Conservation (phyloP, 1,284 basidiomycete genomes). For the Heterobasidion occidentale region DNA sequence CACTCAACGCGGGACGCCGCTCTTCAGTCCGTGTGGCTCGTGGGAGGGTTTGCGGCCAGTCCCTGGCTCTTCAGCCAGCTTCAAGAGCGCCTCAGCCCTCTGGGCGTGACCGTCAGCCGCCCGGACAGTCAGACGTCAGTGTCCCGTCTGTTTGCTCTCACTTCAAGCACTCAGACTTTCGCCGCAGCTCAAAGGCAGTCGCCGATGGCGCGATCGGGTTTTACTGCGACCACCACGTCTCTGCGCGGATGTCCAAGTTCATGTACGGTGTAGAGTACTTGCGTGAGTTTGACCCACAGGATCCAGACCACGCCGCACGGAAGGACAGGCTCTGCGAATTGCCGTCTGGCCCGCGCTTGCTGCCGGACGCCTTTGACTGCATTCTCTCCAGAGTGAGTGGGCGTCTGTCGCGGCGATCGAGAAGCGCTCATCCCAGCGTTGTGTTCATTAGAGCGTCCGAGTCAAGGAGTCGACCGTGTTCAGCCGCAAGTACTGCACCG, state of each 20-base stretch:
- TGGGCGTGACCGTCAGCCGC: slow-evolving; percentile 54
- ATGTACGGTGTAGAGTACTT: slow-evolving; percentile 77
- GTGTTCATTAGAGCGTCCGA: slow-evolving; percentile 42
- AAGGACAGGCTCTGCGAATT: slow-evolving; percentile 62
- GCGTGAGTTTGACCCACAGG: slow-evolving; percentile 53
- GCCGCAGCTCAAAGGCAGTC: slow-evolving; percentile 64
- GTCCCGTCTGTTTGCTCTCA: slow-evolving; percentile 1
- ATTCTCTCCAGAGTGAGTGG: slow-evolving; percentile 56
- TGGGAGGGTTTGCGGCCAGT: slow-evolving; percentile 74
- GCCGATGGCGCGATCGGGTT: slow-evolving; percentile 77
- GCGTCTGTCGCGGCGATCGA: neutral
- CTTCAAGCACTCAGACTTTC: neutral
- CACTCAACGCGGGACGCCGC: neutral
- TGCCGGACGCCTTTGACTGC: slow-evolving; percentile 75
- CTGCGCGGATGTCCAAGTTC: slow-evolving; percentile 67
- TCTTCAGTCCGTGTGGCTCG: slow-evolving; percentile 61
- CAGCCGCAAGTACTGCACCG: slow-evolving; percentile 72
- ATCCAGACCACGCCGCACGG: slow-evolving; percentile 58
- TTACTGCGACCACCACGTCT: slow-evolving; percentile 75
- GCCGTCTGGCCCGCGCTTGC: slow-evolving; percentile 62
- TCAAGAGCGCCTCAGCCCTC: slow-evolving; percentile 50
- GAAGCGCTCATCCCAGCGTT: neutral
- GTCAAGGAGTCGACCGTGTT: slow-evolving; percentile 77
- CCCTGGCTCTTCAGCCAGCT: slow-evolving; percentile 72
- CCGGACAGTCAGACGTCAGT: slow-evolving; percentile 70